These are phyloP conservation scores for Phytophthora lateralis DNA, from an alignment of 352 stramenopile genomes.

Conservation along the genomic window DNA sequence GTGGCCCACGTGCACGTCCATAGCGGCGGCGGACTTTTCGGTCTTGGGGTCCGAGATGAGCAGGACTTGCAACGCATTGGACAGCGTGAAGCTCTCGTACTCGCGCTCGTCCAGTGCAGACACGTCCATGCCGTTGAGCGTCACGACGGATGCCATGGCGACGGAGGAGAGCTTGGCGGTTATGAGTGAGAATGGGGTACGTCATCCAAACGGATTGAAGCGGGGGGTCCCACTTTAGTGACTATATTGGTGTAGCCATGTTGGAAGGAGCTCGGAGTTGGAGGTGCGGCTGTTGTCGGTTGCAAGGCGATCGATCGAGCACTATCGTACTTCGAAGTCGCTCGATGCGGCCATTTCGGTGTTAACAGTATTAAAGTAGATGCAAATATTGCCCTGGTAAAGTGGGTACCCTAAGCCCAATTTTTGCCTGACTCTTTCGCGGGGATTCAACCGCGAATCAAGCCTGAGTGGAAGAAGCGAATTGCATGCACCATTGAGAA, in stretches of 20 bases:
- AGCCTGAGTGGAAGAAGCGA: too few species aligned
- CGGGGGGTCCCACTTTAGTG: constrained; percentile 3
- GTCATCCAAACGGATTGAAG: background rate
- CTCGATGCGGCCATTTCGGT: too few species aligned
- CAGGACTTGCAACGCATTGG: constrained; percentile 67
- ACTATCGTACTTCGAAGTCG: too few species aligned
- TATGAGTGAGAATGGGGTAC: background rate
- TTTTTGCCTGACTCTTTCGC: constrained; percentile 24
- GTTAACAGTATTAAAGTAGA: background rate
- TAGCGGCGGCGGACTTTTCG: constrained; percentile 92
- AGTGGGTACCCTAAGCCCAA: constrained; percentile 2
- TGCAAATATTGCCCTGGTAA: constrained; percentile 17
- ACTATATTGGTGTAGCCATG: constrained; percentile 4
- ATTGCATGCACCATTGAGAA: too few species aligned
- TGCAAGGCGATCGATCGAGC: too few species aligned
- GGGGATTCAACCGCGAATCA: too few species aligned
- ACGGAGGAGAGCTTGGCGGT: background rate
- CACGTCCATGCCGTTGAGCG: constrained; percentile 58
- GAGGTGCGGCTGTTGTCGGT: too few species aligned
- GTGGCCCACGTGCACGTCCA: constrained; percentile 96
- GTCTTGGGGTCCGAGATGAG: constrained; percentile 93
- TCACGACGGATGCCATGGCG: constrained; percentile 43
- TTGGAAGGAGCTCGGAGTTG: background rate
- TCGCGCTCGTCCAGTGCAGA: constrained; percentile 66
- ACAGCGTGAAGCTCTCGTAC: constrained; percentile 60